Evolutionary conservation across 2,329 filamentous ascomycete species (phyloP).

Genomic region (Fusarium tricinctum): DNA sequence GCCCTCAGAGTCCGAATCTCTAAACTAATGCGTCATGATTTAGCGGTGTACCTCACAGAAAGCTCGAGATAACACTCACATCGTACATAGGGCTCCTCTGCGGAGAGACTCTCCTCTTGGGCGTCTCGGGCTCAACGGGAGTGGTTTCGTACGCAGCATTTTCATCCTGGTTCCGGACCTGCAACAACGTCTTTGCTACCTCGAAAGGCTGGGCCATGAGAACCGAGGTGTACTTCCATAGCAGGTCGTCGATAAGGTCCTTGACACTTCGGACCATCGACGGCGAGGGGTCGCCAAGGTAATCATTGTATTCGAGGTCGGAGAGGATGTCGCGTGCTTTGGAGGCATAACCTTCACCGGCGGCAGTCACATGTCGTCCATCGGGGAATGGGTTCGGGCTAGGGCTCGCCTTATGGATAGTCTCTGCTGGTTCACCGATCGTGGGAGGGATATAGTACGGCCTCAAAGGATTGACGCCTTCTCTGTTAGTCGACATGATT

Average conservation of each 20-base stretch:
- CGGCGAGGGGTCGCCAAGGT: slow-evolving; percentile 81
- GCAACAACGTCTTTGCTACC: slow-evolving; percentile 93
- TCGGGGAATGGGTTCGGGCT: slow-evolving; percentile 63
- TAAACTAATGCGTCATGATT: slow-evolving; percentile 50
- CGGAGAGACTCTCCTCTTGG: slow-evolving; percentile 51
- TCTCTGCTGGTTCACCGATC: slow-evolving; percentile 63
- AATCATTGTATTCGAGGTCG: slow-evolving; percentile 93
- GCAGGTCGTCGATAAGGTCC: slow-evolving; percentile 83
- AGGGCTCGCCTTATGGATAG: slow-evolving; percentile 53
- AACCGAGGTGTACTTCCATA: slow-evolving; percentile 93
- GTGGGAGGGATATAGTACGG: slow-evolving; percentile 77
- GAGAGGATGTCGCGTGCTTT: slow-evolving; percentile 88
- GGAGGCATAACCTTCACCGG: slow-evolving; percentile 54
- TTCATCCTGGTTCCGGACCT: slow-evolving; percentile 75
- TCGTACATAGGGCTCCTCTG: slow-evolving; percentile 55
- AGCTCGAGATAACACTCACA: slow-evolving; percentile 46
- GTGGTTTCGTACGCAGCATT: slow-evolving; percentile 51
- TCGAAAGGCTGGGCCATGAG: slow-evolving; percentile 96
- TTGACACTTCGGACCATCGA: slow-evolving; percentile 81
- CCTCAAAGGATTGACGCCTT: slow-evolving; percentile 73
- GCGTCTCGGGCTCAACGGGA: slow-evolving; percentile 44
- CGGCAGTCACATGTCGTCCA: slow-evolving; percentile 58
- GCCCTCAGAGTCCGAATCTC: slow-evolving; percentile 76
- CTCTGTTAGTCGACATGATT: slow-evolving; percentile 61
- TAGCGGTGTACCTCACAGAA: slow-evolving; percentile 38